These are phyloP conservation scores for Kodamaea neixiangensis DNA, from an alignment of 805 yeast species.

Conservation along the genomic window DNA sequence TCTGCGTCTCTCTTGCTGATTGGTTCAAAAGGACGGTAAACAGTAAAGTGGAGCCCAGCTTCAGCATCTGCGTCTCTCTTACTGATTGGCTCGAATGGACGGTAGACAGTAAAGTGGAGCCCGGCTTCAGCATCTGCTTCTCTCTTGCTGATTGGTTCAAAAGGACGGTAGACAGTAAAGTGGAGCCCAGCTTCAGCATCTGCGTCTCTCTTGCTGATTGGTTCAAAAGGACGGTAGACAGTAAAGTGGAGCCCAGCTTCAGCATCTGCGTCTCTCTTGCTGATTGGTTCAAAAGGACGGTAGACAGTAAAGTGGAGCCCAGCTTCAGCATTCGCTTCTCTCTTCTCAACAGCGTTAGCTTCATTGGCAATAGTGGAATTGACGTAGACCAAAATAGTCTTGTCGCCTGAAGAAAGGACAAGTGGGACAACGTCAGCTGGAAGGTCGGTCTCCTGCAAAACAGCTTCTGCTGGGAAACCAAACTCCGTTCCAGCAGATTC, in stretches of 20 bases:
- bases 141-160: constrained; percentile 17
- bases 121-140: constrained; percentile 14
- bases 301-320: constrained; percentile 7
- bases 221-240: constrained; percentile 8
- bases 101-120: constrained; percentile 9
- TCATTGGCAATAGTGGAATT: constrained; percentile 16
- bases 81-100: constrained; percentile 12
- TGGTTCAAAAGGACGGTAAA: neutral
- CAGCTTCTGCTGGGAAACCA: constrained; percentile 17
- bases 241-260: constrained; percentile 12
- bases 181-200: constrained; percentile 9
- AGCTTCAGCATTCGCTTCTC: constrained; percentile 13
- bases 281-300: constrained; percentile 8
- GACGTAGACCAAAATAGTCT: constrained; percentile 14
- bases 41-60: neutral
- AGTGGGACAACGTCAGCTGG: constrained; percentile 14
- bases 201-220: constrained; percentile 5
- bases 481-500: constrained; percentile 4
- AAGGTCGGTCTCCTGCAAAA: constrained; percentile 11
- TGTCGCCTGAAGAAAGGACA: constrained; percentile 14
- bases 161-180: constrained; percentile 10
- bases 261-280: constrained; percentile 14
- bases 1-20: neutral
- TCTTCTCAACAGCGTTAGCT: neutral
- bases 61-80: constrained; percentile 16